Evolutionary conservation across 768 basidiomycete species (phyloP).

Genomic region (Mycena alexandri): DNA sequence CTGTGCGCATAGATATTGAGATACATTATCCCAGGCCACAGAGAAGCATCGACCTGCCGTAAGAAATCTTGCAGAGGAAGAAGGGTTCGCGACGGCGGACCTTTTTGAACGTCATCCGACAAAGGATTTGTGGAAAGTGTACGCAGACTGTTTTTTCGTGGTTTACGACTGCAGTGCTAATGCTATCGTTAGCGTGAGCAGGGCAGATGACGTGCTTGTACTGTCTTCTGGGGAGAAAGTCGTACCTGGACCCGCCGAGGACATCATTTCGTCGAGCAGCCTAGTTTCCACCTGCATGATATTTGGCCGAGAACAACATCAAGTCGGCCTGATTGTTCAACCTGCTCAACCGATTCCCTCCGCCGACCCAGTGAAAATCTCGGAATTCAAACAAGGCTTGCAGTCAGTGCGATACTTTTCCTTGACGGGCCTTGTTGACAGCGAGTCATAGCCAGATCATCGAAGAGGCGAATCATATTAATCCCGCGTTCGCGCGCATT

Average conservation of each 20-base stretch:
- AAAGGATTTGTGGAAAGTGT: conserved; percentile 59
- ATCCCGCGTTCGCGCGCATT: conserved; percentile 55
- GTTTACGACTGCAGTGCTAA: not conserved
- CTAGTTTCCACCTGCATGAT: conserved; percentile 39
- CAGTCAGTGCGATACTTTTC: conserved; percentile 36
- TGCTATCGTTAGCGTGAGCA: conserved; percentile 43
- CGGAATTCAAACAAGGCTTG: not conserved
- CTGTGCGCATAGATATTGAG: not conserved
- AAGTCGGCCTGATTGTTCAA: conserved; percentile 49
- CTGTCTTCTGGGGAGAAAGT: conserved; percentile 51
- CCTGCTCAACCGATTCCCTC: conserved; percentile 32
- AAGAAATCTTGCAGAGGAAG: conserved; percentile 47
- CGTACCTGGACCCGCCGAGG: conserved; percentile 46
- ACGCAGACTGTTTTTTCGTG: conserved; percentile 15
- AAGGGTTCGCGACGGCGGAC: conserved; percentile 60
- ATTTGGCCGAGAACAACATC: conserved; percentile 53
- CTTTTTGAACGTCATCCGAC: conserved; percentile 59
- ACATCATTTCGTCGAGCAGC: conserved; percentile 20
- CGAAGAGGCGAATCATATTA: conserved; percentile 56
- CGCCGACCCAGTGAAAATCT: too few relatives aligned
- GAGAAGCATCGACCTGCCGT: conserved; percentile 41
- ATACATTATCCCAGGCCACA: not conserved
- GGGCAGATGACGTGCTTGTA: conserved; percentile 48
- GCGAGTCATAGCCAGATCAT: conserved; percentile 48
- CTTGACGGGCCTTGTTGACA: not conserved